Evolutionary conservation across 441 rosid species (phyloP).

Genomic region (Populus hybrid): DNA sequence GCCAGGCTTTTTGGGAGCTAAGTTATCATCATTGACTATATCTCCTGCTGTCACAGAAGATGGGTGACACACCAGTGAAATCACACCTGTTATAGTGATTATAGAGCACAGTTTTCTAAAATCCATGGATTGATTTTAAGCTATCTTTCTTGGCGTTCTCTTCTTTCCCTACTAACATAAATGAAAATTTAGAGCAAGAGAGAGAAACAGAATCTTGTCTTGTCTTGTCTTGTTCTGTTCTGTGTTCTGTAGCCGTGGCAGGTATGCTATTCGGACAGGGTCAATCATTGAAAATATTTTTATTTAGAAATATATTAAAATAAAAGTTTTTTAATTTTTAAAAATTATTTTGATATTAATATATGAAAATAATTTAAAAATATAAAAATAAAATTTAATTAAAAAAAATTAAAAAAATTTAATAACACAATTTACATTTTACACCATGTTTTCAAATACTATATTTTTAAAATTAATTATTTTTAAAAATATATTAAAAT

Average conservation of each 20-base stretch:
- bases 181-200: slow-evolving; percentile 7
- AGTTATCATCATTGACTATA: slow-evolving; percentile 81
- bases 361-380: too few species aligned
- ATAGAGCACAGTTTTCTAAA: slow-evolving; percentile 35
- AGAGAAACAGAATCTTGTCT: slow-evolving; percentile 7
- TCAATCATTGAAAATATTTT: too few species aligned
- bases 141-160: slow-evolving; percentile 14
- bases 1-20: slow-evolving; percentile 95
- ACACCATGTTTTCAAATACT: too few species aligned
- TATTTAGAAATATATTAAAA: too few species aligned
- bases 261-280: too few species aligned
- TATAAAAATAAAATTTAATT: too few species aligned
- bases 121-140: slow-evolving; percentile 54
- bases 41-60: slow-evolving; percentile 71
- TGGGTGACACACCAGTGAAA: slow-evolving; percentile 44
- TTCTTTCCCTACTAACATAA: slow-evolving; percentile 35
- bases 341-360: too few species aligned
- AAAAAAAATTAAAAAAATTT: too few species aligned
- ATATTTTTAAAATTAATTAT: too few species aligned
- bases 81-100: slow-evolving; percentile 30
- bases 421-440: too few species aligned
- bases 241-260: neutral
- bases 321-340: too few species aligned
- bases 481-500: too few species aligned
- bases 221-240: neutral